Evolutionary conservation across 352 stramenopile genomes (phyloP).

Genomic region (Peronospora farinosa): DNA sequence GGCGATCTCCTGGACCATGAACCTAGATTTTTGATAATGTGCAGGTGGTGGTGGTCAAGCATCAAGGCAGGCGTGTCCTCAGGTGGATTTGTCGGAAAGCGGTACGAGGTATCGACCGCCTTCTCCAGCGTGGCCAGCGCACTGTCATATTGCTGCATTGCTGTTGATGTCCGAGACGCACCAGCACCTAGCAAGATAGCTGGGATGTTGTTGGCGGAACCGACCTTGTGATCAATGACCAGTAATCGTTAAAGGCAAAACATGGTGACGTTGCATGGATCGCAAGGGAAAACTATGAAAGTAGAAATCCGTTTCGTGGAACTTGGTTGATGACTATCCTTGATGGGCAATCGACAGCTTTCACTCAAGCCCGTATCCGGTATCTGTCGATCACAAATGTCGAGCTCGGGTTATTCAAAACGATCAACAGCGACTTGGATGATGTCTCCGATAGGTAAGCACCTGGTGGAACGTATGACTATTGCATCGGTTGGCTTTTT

Average conservation of each 20-base stretch:
- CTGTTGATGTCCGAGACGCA: not conserved
- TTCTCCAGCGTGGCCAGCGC: conserved; percentile 71
- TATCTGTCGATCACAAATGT: not conserved
- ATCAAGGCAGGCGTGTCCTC: conserved; percentile 60
- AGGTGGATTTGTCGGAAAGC: conserved; percentile 60
- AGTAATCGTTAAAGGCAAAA: too few species aligned
- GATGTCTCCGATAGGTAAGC: conserved; percentile 8
- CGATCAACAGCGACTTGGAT: not conserved
- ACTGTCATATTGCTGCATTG: conserved; percentile 24
- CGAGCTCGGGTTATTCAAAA: not conserved
- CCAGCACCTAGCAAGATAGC: too few species aligned
- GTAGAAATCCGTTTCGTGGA: not conserved
- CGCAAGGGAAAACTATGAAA: too few species aligned
- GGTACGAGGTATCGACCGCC: conserved; percentile 75
- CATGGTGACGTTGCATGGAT: too few species aligned
- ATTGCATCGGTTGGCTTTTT: conserved; percentile 14
- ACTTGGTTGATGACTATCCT: conserved; percentile 4
- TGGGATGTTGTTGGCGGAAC: too few species aligned
- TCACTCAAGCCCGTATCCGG: not conserved
- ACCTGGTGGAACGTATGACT: conserved; percentile 3
- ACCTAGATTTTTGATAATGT: conserved; percentile 43
- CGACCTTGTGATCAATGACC: too few species aligned
- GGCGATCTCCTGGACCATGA: conserved; percentile 58
- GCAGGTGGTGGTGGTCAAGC: conserved; percentile 49
- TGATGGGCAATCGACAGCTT: conserved; percentile 2